phyloP scores from a whole-genome alignment of 2,329 filamentous ascomycete genomes.

The Calonectria leucothoes region DNA sequence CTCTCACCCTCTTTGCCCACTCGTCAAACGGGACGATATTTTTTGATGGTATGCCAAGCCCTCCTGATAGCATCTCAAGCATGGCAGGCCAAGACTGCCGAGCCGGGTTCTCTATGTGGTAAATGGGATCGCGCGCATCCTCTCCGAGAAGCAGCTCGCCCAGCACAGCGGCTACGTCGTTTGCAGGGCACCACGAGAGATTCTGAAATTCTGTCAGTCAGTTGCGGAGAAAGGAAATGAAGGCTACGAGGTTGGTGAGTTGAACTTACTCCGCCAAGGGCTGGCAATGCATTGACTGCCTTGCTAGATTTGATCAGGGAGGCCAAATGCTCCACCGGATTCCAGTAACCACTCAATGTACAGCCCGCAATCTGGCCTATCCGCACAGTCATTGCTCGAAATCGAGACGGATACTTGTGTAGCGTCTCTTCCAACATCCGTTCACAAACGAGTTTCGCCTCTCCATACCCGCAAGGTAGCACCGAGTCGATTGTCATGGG shows the following conservation, averaged over 20 bases:
- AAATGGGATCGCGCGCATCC: too few relatives aligned
- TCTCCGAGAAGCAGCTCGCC: too few relatives aligned
- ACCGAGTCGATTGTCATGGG: constrained; percentile 51
- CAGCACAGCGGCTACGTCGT: too few relatives aligned
- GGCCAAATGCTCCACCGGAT: not conserved
- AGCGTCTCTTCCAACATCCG: constrained; percentile 61
- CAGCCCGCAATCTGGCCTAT: constrained; percentile 65
- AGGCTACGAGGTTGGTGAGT: too few relatives aligned
- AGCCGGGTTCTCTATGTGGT: too few relatives aligned
- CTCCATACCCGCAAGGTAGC: constrained; percentile 41
- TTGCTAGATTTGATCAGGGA: constrained; percentile 4
- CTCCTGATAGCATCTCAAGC: not conserved
- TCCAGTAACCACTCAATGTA: not conserved
- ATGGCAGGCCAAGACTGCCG: too few relatives aligned
- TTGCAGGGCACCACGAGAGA: too few relatives aligned
- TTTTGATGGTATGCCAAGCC: not conserved
- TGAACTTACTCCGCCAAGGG: too few relatives aligned
- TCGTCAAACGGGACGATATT: not conserved
- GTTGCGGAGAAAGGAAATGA: too few relatives aligned
- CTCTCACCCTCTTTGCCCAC: not conserved
- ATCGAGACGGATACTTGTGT: constrained; percentile 51
- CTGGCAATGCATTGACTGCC: not conserved
- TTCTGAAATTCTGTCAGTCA: too few relatives aligned
- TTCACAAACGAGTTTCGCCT: constrained; percentile 11
- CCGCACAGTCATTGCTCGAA: constrained; percentile 58